phyloP scores from a whole-genome alignment of 352 stramenopile genomes.

The Phytopythium delawarense region DNA sequence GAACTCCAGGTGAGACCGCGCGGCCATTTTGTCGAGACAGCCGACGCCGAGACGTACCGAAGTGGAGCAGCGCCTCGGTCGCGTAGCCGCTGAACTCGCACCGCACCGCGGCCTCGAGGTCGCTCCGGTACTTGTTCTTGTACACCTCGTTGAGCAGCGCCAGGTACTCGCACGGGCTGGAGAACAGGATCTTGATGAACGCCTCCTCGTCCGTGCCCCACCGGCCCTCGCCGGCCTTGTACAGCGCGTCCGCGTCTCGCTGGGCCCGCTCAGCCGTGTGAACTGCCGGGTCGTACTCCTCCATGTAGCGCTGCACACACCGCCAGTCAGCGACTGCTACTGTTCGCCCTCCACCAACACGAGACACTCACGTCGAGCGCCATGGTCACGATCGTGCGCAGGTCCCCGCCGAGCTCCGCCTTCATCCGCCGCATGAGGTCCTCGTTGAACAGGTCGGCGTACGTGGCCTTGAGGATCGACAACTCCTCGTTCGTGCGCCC shows the following conservation, averaged over 20 bases:
- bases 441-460: conserved; percentile 73
- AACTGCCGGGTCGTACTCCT: conserved; percentile 40
- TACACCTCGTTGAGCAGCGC: conserved; percentile 61
- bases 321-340: not conserved
- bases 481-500: conserved; percentile 74
- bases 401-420: conserved; percentile 63
- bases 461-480: conserved; percentile 67
- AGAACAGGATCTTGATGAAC: conserved; percentile 59
- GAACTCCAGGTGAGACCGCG: conserved; percentile 6
- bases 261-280: conserved; percentile 59
- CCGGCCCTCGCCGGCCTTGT: conserved; percentile 65
- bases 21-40: not conserved
- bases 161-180: conserved; percentile 54
- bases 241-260: conserved; percentile 52
- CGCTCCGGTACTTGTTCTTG: conserved; percentile 63
- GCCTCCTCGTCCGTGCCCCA: conserved; percentile 72
- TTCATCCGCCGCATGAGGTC: conserved; percentile 63
- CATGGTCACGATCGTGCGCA: conserved; percentile 59
- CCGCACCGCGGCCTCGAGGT: conserved; percentile 45
- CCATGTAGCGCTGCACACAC: conserved; percentile 20
- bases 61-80: conserved; percentile 54
- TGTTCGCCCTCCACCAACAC: not conserved
- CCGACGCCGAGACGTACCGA: conserved; percentile 26
- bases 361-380: conserved; percentile 42
- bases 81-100: conserved; percentile 67